Base-by-base conservation (phyloP, 2,329 filamentous ascomycete genomes). In the Zasmidium angulare region DNA sequence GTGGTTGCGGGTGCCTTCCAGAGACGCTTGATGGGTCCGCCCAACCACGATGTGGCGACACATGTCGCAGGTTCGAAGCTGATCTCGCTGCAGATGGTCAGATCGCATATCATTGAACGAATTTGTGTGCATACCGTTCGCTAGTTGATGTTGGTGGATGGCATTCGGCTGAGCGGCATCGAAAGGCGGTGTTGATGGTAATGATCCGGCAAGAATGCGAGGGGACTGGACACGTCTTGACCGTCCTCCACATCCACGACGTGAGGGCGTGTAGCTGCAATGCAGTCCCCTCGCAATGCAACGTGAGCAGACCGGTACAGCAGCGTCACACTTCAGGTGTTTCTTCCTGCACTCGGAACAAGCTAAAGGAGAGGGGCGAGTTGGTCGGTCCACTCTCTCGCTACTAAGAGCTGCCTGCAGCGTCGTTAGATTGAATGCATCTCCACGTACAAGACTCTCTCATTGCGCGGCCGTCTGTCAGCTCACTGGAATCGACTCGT, bases 291-390 rank as follows among this genome's bases (percentile, higher is more conserved):
- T 81, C 53, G 78, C 75, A 21, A 77, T 76, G 74, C 89, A 93
- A 55, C 90, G 85, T 50, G 83, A 81, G 75, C 90, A 93, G 29
- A 75, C 63, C 12, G 89, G 89, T 29, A 76, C 86, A 40, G 79
- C 76, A 24, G 88, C 89, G 73, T 92, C 88, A 71, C 89, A 93
- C 72, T 91, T 93, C 51, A 92, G 81, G 73, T 93, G 90, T 69
- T 90, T 80, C 55, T 77, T 76, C 31, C 81, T 75, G 63, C 81
- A 83, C 36, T 75, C 71, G 24, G 78, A 71, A 46, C 71, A 72
- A 19, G 70, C 71, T 10, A 72, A 58, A 2, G 63, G 62, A 24
- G 60, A 59, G 7, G 63, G 59, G 9, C 58, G 24, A 6, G 9
- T 19, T 20, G 31, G 19, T 19, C 50, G 50, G 31, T 53, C 50